Percentiles rank a stretch among this genome's conserved stretches.
phyloP scores from a whole-genome alignment of 2,329 filamentous ascomycete genomes.

The Podosphaera fusca region DNA sequence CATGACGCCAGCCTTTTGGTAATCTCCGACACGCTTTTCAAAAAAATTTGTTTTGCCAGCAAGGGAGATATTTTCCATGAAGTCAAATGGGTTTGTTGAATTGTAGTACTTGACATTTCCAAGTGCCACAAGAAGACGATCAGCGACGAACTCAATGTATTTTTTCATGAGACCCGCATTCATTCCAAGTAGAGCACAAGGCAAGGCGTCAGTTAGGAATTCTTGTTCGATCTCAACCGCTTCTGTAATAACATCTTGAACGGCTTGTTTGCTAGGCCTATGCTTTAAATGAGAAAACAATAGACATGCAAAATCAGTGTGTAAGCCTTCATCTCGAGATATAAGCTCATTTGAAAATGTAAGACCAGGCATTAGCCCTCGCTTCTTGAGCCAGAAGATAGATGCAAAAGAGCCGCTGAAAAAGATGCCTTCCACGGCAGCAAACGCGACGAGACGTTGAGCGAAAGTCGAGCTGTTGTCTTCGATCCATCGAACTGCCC shows the following conservation, averaged over 20 bases:
- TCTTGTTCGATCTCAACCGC: conserved; percentile 91
- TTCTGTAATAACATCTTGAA: conserved; percentile 78
- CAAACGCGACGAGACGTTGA: conserved; percentile 86
- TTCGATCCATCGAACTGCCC: conserved; percentile 85
- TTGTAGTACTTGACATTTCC: conserved; percentile 92
- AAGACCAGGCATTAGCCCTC: conserved; percentile 90
- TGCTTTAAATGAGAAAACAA: conserved; percentile 93
- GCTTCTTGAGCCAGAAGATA: conserved; percentile 99
- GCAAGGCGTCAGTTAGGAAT: conserved; percentile 89
- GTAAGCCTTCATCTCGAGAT: conserved; percentile 95
- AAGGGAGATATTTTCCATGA: conserved; percentile 99
- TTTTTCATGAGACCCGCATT: conserved; percentile 95
- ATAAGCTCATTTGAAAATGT: conserved; percentile 99
- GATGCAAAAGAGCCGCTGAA: conserved; percentile 96
- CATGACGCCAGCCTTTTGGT: conserved; percentile 99
- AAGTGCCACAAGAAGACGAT: conserved; percentile 76
- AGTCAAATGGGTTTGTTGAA: conserved; percentile 89
- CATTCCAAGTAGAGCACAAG: conserved; percentile 87
- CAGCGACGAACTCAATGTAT: conserved; percentile 98
- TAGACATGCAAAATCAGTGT: conserved; percentile 96
- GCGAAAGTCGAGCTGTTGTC: conserved; percentile 89
- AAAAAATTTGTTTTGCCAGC: conserved; percentile 99
- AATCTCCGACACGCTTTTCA: conserved; percentile 98
- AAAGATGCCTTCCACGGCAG: conserved; percentile 97
- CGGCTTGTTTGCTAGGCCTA: conserved; percentile 60